Percentiles rank a stretch among this genome's conserved stretches.
Conservation (phyloP, 768 basidiomycete genomes). For the Pisolithus sp. region DNA sequence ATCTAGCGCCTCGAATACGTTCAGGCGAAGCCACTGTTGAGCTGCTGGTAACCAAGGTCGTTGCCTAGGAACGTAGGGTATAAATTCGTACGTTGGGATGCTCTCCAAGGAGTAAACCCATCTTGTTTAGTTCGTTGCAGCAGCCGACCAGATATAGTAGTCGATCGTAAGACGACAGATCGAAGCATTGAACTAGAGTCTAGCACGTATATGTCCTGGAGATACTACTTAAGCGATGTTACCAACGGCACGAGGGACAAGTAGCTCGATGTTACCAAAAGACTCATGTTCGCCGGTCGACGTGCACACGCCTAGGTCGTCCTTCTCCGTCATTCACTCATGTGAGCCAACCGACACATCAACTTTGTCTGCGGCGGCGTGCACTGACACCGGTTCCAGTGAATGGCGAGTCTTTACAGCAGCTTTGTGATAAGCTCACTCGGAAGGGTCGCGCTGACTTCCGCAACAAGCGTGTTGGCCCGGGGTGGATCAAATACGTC, state of each 20-base stretch:
- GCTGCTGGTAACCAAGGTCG: slow-evolving; percentile 50
- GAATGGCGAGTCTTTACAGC: slow-evolving; percentile 56
- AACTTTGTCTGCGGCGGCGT: neutral
- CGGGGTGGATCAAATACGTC: slow-evolving; percentile 85
- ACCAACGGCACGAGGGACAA: neutral
- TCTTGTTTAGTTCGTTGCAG: neutral
- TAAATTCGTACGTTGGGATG: neutral
- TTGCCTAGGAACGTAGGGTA: neutral
- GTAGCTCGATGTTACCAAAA: slow-evolving; percentile 23
- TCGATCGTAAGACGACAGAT: no score
- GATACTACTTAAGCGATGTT: no score
- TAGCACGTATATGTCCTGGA: no score
- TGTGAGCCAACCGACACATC: slow-evolving; percentile 37
- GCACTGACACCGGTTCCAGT: slow-evolving; percentile 37
- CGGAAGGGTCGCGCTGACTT: slow-evolving; percentile 57
- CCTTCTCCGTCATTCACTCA: slow-evolving; percentile 71
- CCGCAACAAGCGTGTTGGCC: slow-evolving; percentile 53
- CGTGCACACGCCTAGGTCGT: slow-evolving; percentile 70
- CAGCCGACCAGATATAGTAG: neutral
- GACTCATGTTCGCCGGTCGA: slow-evolving; percentile 45
- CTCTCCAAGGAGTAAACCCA: neutral
- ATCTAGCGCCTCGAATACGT: slow-evolving; percentile 68
- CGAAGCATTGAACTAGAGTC: no score
- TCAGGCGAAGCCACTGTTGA: slow-evolving; percentile 59
- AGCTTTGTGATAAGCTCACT: slow-evolving; percentile 66